Evolutionary conservation across 768 basidiomycete species (phyloP), one percentile per base, ranked within the genome.

Genomic region (Fomitopsis pulvina): DNA sequence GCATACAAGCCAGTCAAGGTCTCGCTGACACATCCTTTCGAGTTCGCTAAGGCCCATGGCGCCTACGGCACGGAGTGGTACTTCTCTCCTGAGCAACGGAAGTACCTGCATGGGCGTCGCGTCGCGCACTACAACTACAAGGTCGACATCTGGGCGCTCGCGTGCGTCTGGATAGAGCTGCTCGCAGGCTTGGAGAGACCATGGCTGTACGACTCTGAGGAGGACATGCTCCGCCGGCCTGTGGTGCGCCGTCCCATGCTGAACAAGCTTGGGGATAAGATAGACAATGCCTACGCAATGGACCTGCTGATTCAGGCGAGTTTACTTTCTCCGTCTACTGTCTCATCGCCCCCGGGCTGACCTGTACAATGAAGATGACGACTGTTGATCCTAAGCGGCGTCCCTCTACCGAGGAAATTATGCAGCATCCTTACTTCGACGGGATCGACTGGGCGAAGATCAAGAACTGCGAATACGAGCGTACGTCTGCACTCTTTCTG

Each of bases 101-200:
- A 32, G 44, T 21, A 10, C 59, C 70, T 76, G n/a, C 66, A 73
- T 25, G 61, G 65, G 14, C 20, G 25, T 28, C 18, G 25, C 4
- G 55, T 62, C 54, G 16, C 16, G 54, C 67, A 68, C 44, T 74
- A 74, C 57, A 68, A 68, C 16, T 69, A 69, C 39, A 65, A 64
- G 49, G 71, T 68, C 16, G 75, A 76, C 50, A 63, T 72, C 28
- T 76, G 70, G 71, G 65, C 65, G 9, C 59, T 72, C 26, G 74
- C 72, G 14, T 68, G 75, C 53, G 67, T 75, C 58, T 38, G 60
- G 20, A 56, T 49, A 47, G 50, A 59, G 44, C 50, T 62, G 21
- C 27, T 63, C 4, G 45, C 54, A 28, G 57, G 55, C 16, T 4
- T 26, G 18, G 22, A 9, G 2, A 16, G 20, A 10, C 41, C 29